Conservation (phyloP, 306 rosid genomes). For the Luffa acutangula region DNA sequence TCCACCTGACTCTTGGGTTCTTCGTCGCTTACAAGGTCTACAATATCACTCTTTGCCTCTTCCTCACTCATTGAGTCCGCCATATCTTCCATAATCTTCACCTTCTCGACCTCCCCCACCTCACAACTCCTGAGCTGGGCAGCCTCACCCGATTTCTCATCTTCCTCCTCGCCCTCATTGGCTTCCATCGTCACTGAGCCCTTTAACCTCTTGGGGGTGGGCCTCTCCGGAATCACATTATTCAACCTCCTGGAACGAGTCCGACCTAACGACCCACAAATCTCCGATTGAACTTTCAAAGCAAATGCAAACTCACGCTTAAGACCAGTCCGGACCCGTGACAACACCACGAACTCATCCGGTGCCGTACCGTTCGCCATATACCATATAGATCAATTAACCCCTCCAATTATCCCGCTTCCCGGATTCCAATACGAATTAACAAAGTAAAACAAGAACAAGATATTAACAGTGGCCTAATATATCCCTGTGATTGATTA, state of each 20-base stretch:
- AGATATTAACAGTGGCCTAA: not conserved
- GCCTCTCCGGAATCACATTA: constrained; percentile 12
- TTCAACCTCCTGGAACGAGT: constrained; percentile 31
- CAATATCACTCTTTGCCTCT: constrained; percentile 33
- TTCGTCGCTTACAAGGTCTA: constrained; percentile 11
- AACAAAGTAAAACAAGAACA: not conserved
- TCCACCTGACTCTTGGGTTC: constrained; percentile 13
- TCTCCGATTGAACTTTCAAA: constrained; percentile 46
- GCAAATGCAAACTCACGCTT: constrained; percentile 66
- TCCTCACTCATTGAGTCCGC: constrained; percentile 62
- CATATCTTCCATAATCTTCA: constrained; percentile 28
- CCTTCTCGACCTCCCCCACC: constrained; percentile 11
- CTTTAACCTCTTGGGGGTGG: constrained; percentile 22
- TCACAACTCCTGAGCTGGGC: not conserved
- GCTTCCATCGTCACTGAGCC: not conserved
- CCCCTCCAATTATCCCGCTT: not conserved
- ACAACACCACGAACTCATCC: constrained; percentile 46
- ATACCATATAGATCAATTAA: constrained; percentile 1
- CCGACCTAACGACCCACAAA: constrained; percentile 38
- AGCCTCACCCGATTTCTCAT: not conserved
- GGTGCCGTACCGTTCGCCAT: constrained; percentile 90
- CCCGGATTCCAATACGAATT: not conserved
- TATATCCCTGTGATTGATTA: not conserved
- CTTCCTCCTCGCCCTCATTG: not conserved
- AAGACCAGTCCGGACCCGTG: constrained; percentile 50